Evolutionary conservation across 805 yeast genomes (phyloP).

Genomic region (Yamadazyma phyllophila): DNA sequence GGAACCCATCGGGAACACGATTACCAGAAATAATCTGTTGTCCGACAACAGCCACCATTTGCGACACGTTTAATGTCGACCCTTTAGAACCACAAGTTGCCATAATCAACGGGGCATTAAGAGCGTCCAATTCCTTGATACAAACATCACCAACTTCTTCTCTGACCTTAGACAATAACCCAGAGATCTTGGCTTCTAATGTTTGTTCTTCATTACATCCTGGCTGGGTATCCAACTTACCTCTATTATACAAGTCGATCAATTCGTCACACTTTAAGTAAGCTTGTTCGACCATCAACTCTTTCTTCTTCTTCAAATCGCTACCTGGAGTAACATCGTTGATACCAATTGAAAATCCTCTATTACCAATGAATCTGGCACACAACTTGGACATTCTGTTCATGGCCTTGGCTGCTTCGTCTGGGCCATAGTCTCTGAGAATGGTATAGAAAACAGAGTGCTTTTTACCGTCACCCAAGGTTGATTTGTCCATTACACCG

Average conservation of each 20-base stretch:
- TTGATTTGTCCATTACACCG: slow-evolving; percentile 96
- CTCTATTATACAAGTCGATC: slow-evolving; percentile 72
- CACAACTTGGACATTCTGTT: slow-evolving; percentile 99
- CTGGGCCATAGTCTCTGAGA: slow-evolving; percentile 93
- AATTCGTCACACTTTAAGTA: slow-evolving; percentile 89
- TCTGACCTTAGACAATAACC: slow-evolving; percentile 92
- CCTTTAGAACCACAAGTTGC: slow-evolving; percentile 99
- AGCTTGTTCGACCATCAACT: slow-evolving; percentile 84
- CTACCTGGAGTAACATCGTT: slow-evolving; percentile 94
- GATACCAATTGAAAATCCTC: slow-evolving; percentile 97
- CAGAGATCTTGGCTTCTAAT: slow-evolving; percentile 95
- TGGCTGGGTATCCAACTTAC: slow-evolving; percentile 95
- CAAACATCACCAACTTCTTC: slow-evolving; percentile 99
- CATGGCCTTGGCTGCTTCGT: slow-evolving; percentile 94
- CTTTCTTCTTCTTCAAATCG: slow-evolving; percentile 74
- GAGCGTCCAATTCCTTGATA: slow-evolving; percentile 81
- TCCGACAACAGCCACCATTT: slow-evolving; percentile 99
- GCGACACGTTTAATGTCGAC: slow-evolving; percentile 95
- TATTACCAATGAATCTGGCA: slow-evolving; percentile 89
- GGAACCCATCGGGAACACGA: slow-evolving; percentile 99
- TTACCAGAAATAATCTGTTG: slow-evolving; percentile 98
- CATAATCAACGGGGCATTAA: slow-evolving; percentile 97
- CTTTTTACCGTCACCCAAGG: slow-evolving; percentile 96
- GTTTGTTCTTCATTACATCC: slow-evolving; percentile 99
- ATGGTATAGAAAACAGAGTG: slow-evolving; percentile 95